Evolutionary conservation across 202 grass and related monocot species (phyloP).

Genomic region (Setaria viridis): DNA sequence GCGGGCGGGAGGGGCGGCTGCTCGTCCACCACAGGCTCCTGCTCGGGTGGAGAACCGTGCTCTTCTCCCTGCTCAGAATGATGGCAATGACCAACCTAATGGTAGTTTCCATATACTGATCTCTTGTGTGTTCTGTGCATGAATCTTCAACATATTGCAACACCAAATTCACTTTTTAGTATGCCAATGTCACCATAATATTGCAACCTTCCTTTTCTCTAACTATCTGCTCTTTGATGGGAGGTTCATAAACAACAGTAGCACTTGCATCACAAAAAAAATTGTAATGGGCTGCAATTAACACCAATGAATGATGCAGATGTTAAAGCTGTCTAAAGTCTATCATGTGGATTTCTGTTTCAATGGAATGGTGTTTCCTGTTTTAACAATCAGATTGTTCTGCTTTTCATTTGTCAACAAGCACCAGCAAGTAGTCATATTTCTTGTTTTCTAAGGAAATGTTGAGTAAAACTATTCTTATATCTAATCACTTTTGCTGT

Average conservation of each 20-base stretch:
- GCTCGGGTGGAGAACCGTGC: constrained; percentile 58
- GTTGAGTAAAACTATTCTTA: not conserved
- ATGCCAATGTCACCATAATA: not conserved
- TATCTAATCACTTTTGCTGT: constrained; percentile 18
- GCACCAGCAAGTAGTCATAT: not conserved
- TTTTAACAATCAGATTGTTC: not conserved
- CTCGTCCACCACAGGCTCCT: constrained; percentile 66
- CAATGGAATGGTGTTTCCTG: constrained; percentile 24
- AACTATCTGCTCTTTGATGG: not conserved
- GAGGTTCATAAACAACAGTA: not conserved
- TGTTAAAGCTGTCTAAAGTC: constrained; percentile 1
- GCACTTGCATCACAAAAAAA: not conserved
- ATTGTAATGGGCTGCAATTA: not conserved
- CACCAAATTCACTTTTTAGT: not conserved
- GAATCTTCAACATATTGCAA: constrained; percentile 16
- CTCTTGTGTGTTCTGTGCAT: constrained; percentile 27
- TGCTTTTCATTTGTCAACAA: constrained; percentile 2
- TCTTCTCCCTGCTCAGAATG: constrained; percentile 54
- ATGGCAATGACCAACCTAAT: constrained; percentile 56
- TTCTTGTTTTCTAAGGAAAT: constrained; percentile 3
- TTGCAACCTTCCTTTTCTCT: constrained; percentile 19
- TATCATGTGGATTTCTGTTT: constrained; percentile 17
- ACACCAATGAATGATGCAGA: constrained; percentile 16
- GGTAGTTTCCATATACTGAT: constrained; percentile 49
- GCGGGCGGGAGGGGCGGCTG: constrained; percentile 59